Evolutionary conservation across 441 rosid species (phyloP).

Genomic region (Gossypium davidsonii): DNA sequence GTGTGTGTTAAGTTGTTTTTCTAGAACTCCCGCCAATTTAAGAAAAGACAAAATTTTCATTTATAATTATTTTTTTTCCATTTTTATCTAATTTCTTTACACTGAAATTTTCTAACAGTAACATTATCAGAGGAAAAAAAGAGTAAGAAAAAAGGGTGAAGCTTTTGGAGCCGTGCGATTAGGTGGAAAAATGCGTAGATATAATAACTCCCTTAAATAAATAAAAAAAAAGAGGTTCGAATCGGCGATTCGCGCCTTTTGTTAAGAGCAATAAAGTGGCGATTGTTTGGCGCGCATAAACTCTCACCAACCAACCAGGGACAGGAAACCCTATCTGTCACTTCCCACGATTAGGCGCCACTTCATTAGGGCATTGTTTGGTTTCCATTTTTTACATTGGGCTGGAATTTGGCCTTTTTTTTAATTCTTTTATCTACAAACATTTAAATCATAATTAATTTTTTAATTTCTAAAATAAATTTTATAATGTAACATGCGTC

Average conservation of each 20-base stretch:
- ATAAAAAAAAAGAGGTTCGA: slow-evolving; percentile 17
- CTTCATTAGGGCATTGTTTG: not conserved
- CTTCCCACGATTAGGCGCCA: slow-evolving; percentile 1
- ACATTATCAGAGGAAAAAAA: not conserved
- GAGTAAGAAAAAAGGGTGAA: not conserved
- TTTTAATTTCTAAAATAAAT: no score
- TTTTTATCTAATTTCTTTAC: not conserved
- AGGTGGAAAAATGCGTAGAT: not conserved
- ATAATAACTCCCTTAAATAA: not conserved
- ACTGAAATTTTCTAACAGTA: not conserved
- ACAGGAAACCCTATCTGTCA: not conserved
- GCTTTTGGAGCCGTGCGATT: not conserved
- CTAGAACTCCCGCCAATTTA: not conserved
- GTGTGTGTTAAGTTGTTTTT: not conserved
- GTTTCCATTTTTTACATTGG: not conserved
- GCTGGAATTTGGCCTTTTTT: not conserved
- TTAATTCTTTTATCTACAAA: not conserved
- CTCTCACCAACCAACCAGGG: not conserved
- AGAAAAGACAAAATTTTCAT: not conserved
- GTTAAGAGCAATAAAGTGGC: slow-evolving; percentile 6
- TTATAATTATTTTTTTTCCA: not conserved
- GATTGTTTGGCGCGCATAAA: slow-evolving; percentile 30
- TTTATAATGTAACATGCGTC: no score
- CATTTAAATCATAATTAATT: no score
- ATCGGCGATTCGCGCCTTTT: slow-evolving; percentile 29